Evolutionary conservation across 2,329 filamentous ascomycete genomes (phyloP), one percentile per base, ranked within the genome.

Genomic region (Cladophialophora yegresii): DNA sequence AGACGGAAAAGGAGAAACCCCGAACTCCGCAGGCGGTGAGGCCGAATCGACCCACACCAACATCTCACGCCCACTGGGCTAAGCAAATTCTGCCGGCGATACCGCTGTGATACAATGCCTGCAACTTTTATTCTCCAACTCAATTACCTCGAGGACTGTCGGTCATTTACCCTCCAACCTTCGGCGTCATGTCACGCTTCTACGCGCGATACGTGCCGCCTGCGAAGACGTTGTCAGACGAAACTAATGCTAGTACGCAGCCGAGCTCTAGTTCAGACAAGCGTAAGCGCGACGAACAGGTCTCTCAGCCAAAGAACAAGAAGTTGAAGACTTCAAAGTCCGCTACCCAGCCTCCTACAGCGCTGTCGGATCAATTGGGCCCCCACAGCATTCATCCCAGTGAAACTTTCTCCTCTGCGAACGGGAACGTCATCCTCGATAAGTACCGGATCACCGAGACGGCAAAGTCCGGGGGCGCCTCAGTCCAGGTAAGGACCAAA

Each of bases 191-290:
- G 81, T 75, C 79, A 59, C 76, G 77, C 54, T 76, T 82, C 40
- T 81, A 82, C 68, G 75, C 77, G 32, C 77, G 79, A 58, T 81
- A 82, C 69, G 78, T 79, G 49, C 80, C 81, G 58, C 76, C 79
- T 2, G 30, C 61, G 8, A 63, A 58, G 30, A 55, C 51, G 13
- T 12, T 49, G 20, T 40, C 33, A 9, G 10, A 26, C 30, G 28
- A 43, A 32, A 10, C 43, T 23, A 36, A 45, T 20, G 13, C 22
- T 28, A 32, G 33, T 22, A 13, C 49, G 4, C 47, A 26, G 43
- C 32, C 45, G n/a, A 51, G 49, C 26, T 49, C 54, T 9, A 53
- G 40, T 7, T 30, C 70, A 63, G 68, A 71, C 68, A 76, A 69
- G 61, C 68, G 65, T 57, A 67, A 65, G 62, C 71, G 71, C 58